These are phyloP conservation scores for Cunninghamia lanceolata DNA, from an alignment of 75 land plant species.

Conservation along the genomic window DNA sequence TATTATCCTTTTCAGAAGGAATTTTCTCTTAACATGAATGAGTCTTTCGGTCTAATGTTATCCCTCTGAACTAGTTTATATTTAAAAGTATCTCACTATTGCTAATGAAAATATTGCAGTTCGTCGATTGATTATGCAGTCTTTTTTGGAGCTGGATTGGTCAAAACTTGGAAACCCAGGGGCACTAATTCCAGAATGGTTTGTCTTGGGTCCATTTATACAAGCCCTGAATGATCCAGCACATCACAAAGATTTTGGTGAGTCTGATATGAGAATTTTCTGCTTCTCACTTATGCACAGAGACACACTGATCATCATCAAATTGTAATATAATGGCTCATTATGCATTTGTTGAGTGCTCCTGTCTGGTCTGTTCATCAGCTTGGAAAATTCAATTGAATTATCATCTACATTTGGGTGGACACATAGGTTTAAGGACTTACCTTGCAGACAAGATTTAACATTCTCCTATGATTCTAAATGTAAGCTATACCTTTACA, in stretches of 20 bases:
- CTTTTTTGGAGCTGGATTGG: conserved; percentile 81
- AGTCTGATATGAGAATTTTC: conserved; percentile 13
- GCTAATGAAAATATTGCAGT: conserved; percentile 46
- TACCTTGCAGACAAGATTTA: neutral
- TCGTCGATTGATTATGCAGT: conserved; percentile 81
- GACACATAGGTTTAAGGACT: neutral
- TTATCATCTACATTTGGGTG: neutral
- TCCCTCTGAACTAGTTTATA: neutral
- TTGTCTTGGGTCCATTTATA: conserved; percentile 77
- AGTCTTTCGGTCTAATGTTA: neutral
- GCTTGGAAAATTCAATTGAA: neutral
- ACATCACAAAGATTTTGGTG: conserved; percentile 95
- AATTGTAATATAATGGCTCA: neutral
- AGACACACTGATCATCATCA: neutral
- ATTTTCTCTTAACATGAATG: neutral
- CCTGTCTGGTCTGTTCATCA: neutral
- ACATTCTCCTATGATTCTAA: neutral
- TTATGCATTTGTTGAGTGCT: neutral
- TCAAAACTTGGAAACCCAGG: conserved; percentile 27
- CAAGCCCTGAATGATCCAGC: conserved; percentile 81
- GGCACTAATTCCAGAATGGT: conserved; percentile 53
- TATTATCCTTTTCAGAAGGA: conserved; percentile 1
- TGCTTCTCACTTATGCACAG: neutral
- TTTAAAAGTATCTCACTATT: neutral
- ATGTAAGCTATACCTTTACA: neutral